phyloP scores from a whole-genome alignment of 83 land plant species.

The Picea engelmannii region DNA sequence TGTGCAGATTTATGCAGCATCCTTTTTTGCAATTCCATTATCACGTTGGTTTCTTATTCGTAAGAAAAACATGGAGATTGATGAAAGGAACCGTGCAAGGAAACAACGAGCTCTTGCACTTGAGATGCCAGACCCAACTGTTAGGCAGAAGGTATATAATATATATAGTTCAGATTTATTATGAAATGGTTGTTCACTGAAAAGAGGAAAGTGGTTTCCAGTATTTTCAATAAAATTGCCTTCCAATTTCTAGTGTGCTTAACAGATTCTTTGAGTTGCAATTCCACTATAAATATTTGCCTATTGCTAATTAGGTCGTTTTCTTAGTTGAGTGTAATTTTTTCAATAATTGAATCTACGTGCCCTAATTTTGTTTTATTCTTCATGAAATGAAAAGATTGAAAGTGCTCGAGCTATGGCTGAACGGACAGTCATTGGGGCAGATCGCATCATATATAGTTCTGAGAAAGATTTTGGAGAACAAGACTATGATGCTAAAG shows the following conservation, averaged over 20 bases:
- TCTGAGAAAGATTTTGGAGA: slow-evolving; percentile 58
- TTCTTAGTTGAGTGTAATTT: not conserved
- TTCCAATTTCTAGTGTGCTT: not conserved
- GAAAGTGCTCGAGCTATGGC: slow-evolving; percentile 75
- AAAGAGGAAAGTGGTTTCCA: not conserved
- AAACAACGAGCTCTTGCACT: slow-evolving; percentile 44
- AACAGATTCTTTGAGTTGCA: not conserved
- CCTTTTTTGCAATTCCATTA: slow-evolving; percentile 76
- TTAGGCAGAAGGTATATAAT: slow-evolving; percentile 69
- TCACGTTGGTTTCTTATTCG: slow-evolving; percentile 60
- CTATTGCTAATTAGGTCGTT: not conserved
- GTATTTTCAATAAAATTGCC: not conserved
- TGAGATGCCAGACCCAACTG: slow-evolving; percentile 48
- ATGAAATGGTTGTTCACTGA: not conserved
- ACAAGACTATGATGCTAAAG: slow-evolving; percentile 65
- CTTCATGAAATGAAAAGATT: slow-evolving; percentile 36
- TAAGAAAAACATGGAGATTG: slow-evolving; percentile 50
- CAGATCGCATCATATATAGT: slow-evolving; percentile 67
- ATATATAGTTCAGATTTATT: slow-evolving; percentile 6
- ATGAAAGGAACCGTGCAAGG: slow-evolving; percentile 59
- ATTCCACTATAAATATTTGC: not conserved
- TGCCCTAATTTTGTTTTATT: slow-evolving; percentile 12
- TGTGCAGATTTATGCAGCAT: slow-evolving; percentile 68
- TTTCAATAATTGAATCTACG: not conserved
- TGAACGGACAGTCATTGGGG: slow-evolving; percentile 57